A percentile compares a stretch with the other conserved stretches of the same genome.
Evolutionary conservation across 1,284 basidiomycete genomes (phyloP).

Genomic region (Amylostereum chailletii): DNA sequence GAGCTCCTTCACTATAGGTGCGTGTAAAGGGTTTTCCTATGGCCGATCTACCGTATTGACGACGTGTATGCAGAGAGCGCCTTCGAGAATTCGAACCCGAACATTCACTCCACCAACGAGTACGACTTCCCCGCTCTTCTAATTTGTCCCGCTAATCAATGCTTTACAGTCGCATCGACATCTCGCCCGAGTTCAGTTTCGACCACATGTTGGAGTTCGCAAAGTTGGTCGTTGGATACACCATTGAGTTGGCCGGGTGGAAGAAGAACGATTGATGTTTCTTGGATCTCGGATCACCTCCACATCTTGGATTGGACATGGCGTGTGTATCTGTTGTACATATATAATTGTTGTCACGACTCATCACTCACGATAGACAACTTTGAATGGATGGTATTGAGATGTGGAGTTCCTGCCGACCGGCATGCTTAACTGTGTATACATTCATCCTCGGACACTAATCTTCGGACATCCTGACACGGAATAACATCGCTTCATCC

Average conservation of each 20-base stretch:
- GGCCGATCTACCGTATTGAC: slow-evolving; percentile 10
- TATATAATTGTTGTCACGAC: no score
- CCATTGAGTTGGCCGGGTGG: slow-evolving; percentile 69
- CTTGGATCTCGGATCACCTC: no score
- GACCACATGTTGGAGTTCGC: slow-evolving; percentile 81
- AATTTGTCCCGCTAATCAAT: not conserved
- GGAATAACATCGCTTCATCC: no score
- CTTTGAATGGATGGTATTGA: no score
- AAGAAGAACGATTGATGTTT: slow-evolving; percentile 15
- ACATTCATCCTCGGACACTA: no score
- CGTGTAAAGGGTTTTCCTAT: slow-evolving; percentile 17
- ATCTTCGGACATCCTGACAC: no score
- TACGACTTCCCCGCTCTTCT: slow-evolving; percentile 19
- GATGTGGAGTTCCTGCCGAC: no score
- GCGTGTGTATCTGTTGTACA: no score
- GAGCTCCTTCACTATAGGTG: slow-evolving; percentile 77
- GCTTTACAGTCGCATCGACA: slow-evolving; percentile 60
- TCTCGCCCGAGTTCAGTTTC: slow-evolving; percentile 83
- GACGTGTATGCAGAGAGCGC: slow-evolving; percentile 43
- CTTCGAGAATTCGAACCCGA: slow-evolving; percentile 69
- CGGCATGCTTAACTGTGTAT: no score
- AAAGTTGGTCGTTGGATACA: slow-evolving; percentile 82
- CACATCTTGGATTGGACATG: no score
- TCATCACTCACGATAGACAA: no score
- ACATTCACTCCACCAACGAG: slow-evolving; percentile 81